Base-by-base conservation (phyloP, 306 rosid species). In the Citrullus mucosospermus region DNA sequence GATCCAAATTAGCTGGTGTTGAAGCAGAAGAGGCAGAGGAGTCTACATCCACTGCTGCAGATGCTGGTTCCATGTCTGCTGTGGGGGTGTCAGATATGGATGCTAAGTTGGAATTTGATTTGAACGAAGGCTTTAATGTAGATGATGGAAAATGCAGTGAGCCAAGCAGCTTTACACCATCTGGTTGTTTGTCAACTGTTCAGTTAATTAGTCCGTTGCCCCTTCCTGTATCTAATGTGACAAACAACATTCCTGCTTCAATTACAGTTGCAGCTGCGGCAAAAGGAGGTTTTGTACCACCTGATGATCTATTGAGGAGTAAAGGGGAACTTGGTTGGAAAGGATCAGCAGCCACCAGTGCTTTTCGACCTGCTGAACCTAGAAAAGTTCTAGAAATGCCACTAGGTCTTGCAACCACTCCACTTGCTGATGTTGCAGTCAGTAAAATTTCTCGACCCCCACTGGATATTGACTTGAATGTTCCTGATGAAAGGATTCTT, bases 341-440 rank as follows among this genome's bases (percentile, higher is more conserved):
- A 80, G 94, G 94, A 62, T 90, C 97, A 6, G 92, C 94, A 8
- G 91, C 94, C 56, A 91, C 94, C n/a, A 91, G 97, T 78, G 97
- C 97, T 71, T 91, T 91, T 69, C 89, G 97, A 65, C 97, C 94
- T 4, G 94, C 97, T 10, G 97, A 91, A 67, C 97, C 94, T 56
- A 88, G 97, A 83, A 91, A 90, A 82, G 61, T 54, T 71, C 25
- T 65, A 44, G 94, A 88, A 68, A 71, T 81, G 72, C 80, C 83
- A 3, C 76, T 62, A 60, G 85, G 84, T 74, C 44, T 80, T 11
- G 22, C 70, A 61, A 60, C 66, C n/a, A 73, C 77, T 43, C 46
- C 80, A 30, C 72, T 60, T 16, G 74, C 81, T 48, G 81, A 82
- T 53, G 66, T 84, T 48, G 59, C 82, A 67, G 50, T 79, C 57